Evolutionary conservation across 257 asterid genomes (phyloP), one percentile per base, ranked within the genome.

Genomic region (Nicotiana tabacum): DNA sequence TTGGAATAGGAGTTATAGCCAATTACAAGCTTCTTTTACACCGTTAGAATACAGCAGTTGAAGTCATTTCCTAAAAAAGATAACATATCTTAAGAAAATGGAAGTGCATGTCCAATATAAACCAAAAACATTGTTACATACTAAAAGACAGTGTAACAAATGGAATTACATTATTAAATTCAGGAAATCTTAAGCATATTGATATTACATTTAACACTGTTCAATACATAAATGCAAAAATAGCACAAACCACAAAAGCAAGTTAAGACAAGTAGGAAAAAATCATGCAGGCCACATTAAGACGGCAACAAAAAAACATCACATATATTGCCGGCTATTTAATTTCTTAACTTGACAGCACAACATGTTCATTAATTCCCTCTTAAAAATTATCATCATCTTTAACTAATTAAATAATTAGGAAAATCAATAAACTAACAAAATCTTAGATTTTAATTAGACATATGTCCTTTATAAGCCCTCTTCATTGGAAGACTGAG

Each of bases 321-420:
- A 13, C 80, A 77, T 65, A 60, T 76, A 80, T 57, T 79, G 97
- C 95, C 95, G 95, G 97, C 97, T 81, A 51, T 55, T 80, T 62
- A 32, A 32, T 32, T 32, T n/a, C 83, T 46, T 60, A 83, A 87
- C 86, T 87, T 88, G 89, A 90, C 95, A 90, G 92, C 89, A 80
- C 85, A 83, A 27, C 85, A 69, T 72, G 74, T 57, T 53, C 85
- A 57, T 48, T 46, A 24, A 21, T 72, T 72, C 21, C 4, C 39
- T 48, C 79, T 74, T 74, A 48, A 48, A 48, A 74, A 27, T 48
- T 27, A 74, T 74, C 79, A 74, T 13, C 79, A 24, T 53, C 17
- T 39, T 64, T 32, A 10, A 29, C 11, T 58, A 39, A 24, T 77
- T 13, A 74, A 46, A 48, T 11, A 16, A 15, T 3, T 46, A 18